Evolutionary conservation across 805 yeast genomes (phyloP).

Genomic region (Candida namnaoensis): DNA sequence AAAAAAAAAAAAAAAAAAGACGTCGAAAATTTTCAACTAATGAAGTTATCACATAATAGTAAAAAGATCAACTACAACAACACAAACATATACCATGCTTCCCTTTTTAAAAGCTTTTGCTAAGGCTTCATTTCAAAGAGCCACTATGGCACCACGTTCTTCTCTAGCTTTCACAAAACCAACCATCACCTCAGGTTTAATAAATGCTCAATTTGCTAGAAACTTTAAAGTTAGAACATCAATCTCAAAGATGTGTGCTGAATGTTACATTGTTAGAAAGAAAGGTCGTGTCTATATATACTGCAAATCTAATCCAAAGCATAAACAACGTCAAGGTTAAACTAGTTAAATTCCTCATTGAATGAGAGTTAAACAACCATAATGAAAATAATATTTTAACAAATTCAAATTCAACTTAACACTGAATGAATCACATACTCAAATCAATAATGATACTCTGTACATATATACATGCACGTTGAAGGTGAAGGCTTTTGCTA

Average conservation of each 20-base stretch:
- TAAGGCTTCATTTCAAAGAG: neutral
- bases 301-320: slow-evolving; percentile 89
- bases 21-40: too few species aligned
- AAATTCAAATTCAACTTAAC: too few species aligned
- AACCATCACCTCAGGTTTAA: slow-evolving; percentile 8
- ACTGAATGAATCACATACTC: too few species aligned
- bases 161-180: neutral
- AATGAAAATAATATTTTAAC: too few species aligned
- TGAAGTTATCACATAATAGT: too few species aligned
- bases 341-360: too few species aligned
- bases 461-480: too few species aligned
- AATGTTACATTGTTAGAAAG: slow-evolving; percentile 87
- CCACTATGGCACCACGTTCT: neutral
- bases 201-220: slow-evolving; percentile 33
- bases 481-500: too few species aligned
- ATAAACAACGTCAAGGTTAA: slow-evolving; percentile 86
- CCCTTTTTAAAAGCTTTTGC: neutral
- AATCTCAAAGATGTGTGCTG: slow-evolving; percentile 87
- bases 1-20: too few species aligned
- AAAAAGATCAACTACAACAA: too few species aligned
- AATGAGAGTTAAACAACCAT: too few species aligned
- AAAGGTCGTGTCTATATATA: slow-evolving; percentile 91
- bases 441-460: too few species aligned
- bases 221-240: slow-evolving; percentile 89
- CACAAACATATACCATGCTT: neutral